Evolutionary conservation across 2,329 filamentous ascomycete species (phyloP).

Genomic region (Exophiala aquamarina): DNA sequence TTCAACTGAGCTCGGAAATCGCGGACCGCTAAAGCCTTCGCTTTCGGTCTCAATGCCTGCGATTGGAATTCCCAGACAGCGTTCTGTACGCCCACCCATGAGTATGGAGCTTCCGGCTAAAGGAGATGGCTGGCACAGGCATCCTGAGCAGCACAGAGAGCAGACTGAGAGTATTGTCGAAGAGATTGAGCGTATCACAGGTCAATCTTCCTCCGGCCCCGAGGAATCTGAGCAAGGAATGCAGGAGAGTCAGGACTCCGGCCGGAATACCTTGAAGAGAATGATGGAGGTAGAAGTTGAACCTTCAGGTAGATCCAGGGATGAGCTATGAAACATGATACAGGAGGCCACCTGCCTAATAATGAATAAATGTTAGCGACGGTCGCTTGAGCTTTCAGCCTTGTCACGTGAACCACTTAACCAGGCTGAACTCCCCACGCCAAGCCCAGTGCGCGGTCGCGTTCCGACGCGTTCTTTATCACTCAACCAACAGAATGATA

Average conservation of each 20-base stretch:
- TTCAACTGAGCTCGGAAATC: constrained; percentile 1
- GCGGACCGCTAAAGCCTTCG: constrained; percentile 9
- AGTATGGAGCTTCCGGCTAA: constrained; percentile 24
- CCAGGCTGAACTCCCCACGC: too few species aligned
- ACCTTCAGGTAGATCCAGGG: constrained; percentile 26
- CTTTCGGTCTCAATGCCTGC: constrained; percentile 19
- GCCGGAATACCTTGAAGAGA: constrained; percentile 49
- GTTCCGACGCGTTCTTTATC: too few species aligned
- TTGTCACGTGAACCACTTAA: too few species aligned
- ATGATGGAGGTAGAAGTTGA: constrained; percentile 46
- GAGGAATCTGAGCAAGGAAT: constrained; percentile 38
- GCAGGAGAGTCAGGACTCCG: constrained; percentile 37
- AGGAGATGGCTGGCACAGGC: constrained; percentile 47
- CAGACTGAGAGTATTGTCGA: constrained; percentile 40
- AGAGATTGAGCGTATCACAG: constrained; percentile 41
- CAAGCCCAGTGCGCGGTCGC: too few species aligned
- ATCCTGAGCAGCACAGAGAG: constrained; percentile 27
- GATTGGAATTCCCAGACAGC: constrained; percentile 19
- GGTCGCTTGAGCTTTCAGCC: background rate
- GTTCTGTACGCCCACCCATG: constrained; percentile 9
- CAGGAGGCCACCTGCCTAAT: background rate
- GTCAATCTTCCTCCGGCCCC: constrained; percentile 32
- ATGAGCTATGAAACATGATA: constrained; percentile 36
- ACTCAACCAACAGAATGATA: too few species aligned
- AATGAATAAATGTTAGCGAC: background rate